Conservation (phyloP, 2,329 filamentous ascomycete genomes). For the Colletotrichum nymphaeae region DNA sequence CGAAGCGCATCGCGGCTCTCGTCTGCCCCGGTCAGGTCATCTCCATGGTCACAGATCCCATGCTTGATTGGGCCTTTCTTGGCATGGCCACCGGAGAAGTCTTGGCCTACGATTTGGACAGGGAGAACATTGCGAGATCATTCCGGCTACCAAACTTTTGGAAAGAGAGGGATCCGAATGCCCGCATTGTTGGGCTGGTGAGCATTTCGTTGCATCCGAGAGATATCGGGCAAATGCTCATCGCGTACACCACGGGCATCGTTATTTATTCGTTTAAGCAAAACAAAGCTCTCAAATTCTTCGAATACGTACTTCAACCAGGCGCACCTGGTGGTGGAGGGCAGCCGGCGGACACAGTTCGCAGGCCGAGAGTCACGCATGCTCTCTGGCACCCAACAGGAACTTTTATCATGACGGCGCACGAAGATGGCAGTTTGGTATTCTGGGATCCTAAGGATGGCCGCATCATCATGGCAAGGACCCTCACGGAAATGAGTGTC, state of each 20-base stretch:
- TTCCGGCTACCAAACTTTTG: conserved; percentile 92
- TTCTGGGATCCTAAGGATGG: conserved; percentile 96
- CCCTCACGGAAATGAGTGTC: conserved; percentile 78
- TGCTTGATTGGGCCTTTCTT: conserved; percentile 92
- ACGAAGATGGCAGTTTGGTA: conserved; percentile 91
- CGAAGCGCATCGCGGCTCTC: conserved; percentile 74
- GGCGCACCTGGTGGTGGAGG: conserved; percentile 88
- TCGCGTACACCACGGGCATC: conserved; percentile 90
- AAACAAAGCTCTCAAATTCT: conserved; percentile 80
- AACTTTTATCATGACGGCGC: conserved; percentile 86
- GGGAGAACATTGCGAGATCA: conserved; percentile 74
- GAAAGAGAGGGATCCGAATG: conserved; percentile 76
- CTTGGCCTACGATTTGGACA: conserved; percentile 92
- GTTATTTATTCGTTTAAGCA: conserved; percentile 96
- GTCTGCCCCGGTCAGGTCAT: conserved; percentile 82
- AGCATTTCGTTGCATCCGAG: conserved; percentile 88
- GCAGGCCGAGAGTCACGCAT: conserved; percentile 81
- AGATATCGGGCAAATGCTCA: conserved; percentile 90
- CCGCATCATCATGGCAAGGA: conserved; percentile 84
- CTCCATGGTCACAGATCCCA: conserved; percentile 83
- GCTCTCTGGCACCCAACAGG: conserved; percentile 96
- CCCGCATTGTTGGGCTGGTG: conserved; percentile 73
- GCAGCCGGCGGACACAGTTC: conserved; percentile 67
- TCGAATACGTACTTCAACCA: conserved; percentile 83
- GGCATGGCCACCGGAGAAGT: conserved; percentile 87